Conservation (phyloP, 192 early-diverging fungal genomes). For the Linnemannia schmuckeri region DNA sequence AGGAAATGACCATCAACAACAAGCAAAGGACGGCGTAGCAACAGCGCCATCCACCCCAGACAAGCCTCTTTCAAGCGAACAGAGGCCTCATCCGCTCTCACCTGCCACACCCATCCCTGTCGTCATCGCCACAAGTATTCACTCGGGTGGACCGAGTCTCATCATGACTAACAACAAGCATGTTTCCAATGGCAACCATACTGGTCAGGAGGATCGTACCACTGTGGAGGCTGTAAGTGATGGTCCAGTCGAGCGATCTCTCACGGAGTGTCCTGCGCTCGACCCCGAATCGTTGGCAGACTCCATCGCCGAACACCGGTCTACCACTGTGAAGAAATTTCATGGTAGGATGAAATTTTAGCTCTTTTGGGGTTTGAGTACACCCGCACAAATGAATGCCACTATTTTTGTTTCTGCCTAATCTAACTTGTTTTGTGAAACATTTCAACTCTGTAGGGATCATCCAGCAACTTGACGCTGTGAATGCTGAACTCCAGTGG, state of each 20-base stretch:
- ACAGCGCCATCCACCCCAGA: not conserved
- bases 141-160: not conserved
- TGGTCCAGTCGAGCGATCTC: not conserved
- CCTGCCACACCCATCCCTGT: not conserved
- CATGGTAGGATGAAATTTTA: not conserved
- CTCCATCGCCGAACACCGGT: not conserved
- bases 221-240: not conserved
- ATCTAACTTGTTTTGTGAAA: not conserved
- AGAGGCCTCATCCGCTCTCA: not conserved
- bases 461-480: constrained; percentile 12
- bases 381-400: not conserved
- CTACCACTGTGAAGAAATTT: not conserved
- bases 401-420: not conserved
- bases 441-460: constrained; percentile 2
- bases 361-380: too few species aligned
- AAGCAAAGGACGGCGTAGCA: not conserved
- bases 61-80: not conserved
- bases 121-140: too few species aligned
- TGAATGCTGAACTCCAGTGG: constrained; percentile 38
- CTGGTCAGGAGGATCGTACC: not conserved
- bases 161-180: not conserved
- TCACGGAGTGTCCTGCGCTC: not conserved
- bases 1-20: not conserved
- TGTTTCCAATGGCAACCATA: not conserved
- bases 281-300: not conserved